These are phyloP conservation scores for Emmonsiellopsis sp. DNA, from an alignment of 2,329 filamentous ascomycete genomes.

Conservation along the genomic window DNA sequence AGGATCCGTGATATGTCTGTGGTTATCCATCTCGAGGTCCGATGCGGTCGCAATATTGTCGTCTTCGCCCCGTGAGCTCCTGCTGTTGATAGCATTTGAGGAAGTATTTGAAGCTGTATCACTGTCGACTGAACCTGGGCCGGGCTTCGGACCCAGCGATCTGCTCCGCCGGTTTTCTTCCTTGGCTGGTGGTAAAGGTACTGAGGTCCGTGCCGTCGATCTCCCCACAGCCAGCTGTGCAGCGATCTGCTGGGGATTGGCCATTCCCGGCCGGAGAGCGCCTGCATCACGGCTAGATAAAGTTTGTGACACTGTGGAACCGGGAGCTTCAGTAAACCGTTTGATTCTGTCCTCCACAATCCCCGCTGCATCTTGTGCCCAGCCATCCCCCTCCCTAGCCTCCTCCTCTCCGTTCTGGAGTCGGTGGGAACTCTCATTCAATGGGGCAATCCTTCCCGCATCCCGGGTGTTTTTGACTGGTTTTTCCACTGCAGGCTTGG, in stretches of 20 bases:
- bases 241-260: conserved; percentile 25
- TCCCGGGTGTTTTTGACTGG: conserved; percentile 12
- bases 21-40: not conserved
- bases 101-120: not conserved
- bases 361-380: conserved; percentile 22
- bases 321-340: conserved; percentile 20
- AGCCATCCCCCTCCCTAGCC: conserved; percentile 14
- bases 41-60: not conserved
- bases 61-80: not conserved
- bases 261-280: conserved; percentile 11
- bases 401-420: not conserved
- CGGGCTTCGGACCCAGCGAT: not conserved
- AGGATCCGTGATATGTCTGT: not conserved
- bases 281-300: conserved; percentile 10
- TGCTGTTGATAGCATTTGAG: not conserved
- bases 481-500: conserved; percentile 12
- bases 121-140: not conserved
- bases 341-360: conserved; percentile 33
- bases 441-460: conserved; percentile 14
- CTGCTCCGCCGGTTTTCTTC: not conserved
- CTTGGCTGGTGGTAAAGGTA: not conserved
- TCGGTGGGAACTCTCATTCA: conserved; percentile 5
- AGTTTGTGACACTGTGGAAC: conserved; percentile 7
- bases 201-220: conserved; percentile 9
- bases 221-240: conserved; percentile 26